Percentiles rank a stretch among this genome's conserved stretches.
These are phyloP conservation scores for Calonectria honghensis DNA, from an alignment of 2,329 filamentous ascomycete genomes.

Conservation along the genomic window DNA sequence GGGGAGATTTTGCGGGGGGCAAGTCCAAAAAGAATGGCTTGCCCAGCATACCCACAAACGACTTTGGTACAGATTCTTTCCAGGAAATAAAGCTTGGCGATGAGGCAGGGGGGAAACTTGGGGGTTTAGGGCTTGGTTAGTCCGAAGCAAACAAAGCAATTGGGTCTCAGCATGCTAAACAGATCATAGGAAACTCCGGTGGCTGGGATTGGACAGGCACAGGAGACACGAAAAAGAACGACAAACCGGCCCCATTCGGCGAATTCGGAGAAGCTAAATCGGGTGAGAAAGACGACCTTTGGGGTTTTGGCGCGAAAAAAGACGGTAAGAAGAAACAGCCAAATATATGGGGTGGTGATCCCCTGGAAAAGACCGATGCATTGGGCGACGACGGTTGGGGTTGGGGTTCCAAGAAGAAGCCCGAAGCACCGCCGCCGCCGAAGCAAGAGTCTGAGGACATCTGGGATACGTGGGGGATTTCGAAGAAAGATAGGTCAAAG, in stretches of 20 bases:
- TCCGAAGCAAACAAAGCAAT: slow-evolving; percentile 67
- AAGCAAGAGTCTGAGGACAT: slow-evolving; percentile 58
- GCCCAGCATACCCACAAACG: slow-evolving; percentile 56
- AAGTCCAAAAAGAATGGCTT: slow-evolving; percentile 64
- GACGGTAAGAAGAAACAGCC: slow-evolving; percentile 66
- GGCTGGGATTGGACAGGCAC: slow-evolving; percentile 65
- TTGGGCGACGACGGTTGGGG: slow-evolving; percentile 60
- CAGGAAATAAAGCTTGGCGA: slow-evolving; percentile 81
- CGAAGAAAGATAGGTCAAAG: slow-evolving; percentile 58
- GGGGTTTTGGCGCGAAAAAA: slow-evolving; percentile 60
- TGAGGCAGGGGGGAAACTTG: slow-evolving; percentile 74
- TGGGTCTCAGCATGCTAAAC: slow-evolving; percentile 76
- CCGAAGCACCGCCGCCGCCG: slow-evolving; percentile 49
- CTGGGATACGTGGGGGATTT: slow-evolving; percentile 58
- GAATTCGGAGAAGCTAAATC: slow-evolving; percentile 64
- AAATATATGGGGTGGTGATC: slow-evolving; percentile 60
- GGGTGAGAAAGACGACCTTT: slow-evolving; percentile 58
- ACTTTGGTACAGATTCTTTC: slow-evolving; percentile 72
- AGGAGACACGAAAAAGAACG: slow-evolving; percentile 69
- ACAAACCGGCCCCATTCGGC: slow-evolving; percentile 69
- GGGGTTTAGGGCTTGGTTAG: slow-evolving; percentile 71
- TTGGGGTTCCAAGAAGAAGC: slow-evolving; percentile 64
- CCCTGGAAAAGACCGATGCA: slow-evolving; percentile 58
- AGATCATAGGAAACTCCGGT: slow-evolving; percentile 70
- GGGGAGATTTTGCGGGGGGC: slow-evolving; percentile 52